Evolutionary conservation across 108 stramenopile species (phyloP), one percentile per base, ranked within the genome.

Genomic region (Fragilariopsis cylindrus): DNA sequence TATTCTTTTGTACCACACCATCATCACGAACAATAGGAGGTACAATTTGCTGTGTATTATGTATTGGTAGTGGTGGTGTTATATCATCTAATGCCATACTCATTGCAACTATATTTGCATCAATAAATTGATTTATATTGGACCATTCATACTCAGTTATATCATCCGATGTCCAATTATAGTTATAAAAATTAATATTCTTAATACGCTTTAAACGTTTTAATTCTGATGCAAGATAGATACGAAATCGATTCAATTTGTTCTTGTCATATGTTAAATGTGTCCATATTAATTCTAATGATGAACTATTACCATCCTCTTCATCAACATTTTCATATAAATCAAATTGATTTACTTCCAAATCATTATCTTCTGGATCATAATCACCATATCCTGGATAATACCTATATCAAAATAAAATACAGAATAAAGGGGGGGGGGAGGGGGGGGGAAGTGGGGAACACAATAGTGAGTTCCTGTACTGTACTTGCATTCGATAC

Each of bases 81-180:
- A 65, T 12, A 1, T 46, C 44, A 13, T 43, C 44, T 8, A 12
- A 5, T 5, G 65, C 65, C 4, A 48, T 0, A 4, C 6, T 52
- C 63, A 73, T 64, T 1, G 73, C 60, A 16, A 39, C 42, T 4
- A 73, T 50, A 19, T 73, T 63, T 6, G 48, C 53, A 5, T 73
- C 63, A 3, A 16, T 11, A 52, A 73, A 73, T 41, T 42, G 39
- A 44, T 46, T 53, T 41, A 48, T 41, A 16, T 50, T 49, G 42
- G 30, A 8, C 62, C 60, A 64, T 21, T 73, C 73, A 16, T 65
- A 19, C 3, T 15, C 16, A 8, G 73, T 58, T 18, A 73, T 73
- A 2, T 50, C 73, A 7, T 18, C n/a, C 6, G 64, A 15, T 64
- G 30, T 21, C 58, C 58, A 60, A 7, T 60, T 19, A 0, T 48